Evolutionary conservation across 1,284 basidiomycete species (phyloP).

Genomic region (Cryptococcus sp.): DNA sequence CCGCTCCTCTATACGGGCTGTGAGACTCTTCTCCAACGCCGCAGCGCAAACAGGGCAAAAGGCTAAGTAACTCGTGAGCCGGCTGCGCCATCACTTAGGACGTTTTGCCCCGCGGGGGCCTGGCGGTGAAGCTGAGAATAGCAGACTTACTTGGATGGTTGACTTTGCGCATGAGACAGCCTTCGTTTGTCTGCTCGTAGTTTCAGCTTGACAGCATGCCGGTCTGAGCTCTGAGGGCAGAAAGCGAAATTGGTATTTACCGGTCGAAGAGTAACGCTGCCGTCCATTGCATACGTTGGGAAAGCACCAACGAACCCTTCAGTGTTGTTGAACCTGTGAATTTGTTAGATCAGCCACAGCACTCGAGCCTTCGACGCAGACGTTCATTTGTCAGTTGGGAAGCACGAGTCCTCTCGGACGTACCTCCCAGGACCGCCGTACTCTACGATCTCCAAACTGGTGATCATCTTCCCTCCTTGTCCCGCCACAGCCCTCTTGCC

Average conservation of each 20-base stretch:
- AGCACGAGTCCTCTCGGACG: constrained; percentile 28
- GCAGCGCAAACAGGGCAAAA: constrained; percentile 77
- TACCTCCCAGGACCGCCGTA: constrained; percentile 68
- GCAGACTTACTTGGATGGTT: constrained; percentile 47
- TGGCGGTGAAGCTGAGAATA: neutral
- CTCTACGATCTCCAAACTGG: constrained; percentile 74
- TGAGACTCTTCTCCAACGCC: constrained; percentile 55
- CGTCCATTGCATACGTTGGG: constrained; percentile 62
- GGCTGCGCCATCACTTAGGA: neutral
- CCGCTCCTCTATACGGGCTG: constrained; percentile 18
- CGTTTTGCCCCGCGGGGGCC: neutral
- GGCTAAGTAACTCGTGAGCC: constrained; percentile 41
- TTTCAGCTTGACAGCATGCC: neutral
- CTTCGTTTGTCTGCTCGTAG: constrained; percentile 64
- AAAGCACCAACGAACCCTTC: constrained; percentile 69
- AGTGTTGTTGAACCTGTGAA: constrained; percentile 62
- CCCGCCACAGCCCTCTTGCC: constrained; percentile 60
- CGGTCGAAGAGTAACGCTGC: constrained; percentile 42
- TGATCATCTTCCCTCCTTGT: constrained; percentile 61
- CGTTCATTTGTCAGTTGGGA: neutral
- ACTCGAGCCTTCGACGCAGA: neutral
- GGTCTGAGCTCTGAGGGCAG: neutral
- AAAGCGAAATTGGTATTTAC: constrained; percentile 22
- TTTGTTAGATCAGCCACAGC: neutral
- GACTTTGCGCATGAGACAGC: constrained; percentile 78